A percentile compares a stretch with the other conserved stretches of the same genome.
These are phyloP conservation scores for Globisporangium mamillatum DNA, from an alignment of 352 stramenopile species.

Conservation along the genomic window DNA sequence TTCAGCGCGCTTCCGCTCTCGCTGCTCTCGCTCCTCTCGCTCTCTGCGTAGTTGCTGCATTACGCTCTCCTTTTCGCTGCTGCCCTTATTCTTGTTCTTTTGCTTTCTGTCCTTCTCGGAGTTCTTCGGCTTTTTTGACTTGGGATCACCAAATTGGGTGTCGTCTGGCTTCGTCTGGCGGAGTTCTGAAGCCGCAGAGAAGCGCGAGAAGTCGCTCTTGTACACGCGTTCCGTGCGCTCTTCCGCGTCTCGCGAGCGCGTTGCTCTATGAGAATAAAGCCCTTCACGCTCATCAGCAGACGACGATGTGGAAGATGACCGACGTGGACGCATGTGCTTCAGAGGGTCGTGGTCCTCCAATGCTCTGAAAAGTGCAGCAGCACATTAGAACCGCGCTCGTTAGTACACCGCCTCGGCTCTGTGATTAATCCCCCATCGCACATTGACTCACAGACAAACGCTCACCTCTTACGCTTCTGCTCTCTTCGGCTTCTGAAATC, in stretches of 20 bases:
- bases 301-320: constrained; percentile 3
- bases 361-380: constrained; percentile 20
- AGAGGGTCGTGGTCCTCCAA: constrained; percentile 34
- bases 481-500: constrained; percentile 18
- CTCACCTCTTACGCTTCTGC: constrained; percentile 40
- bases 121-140: neutral
- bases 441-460: neutral
- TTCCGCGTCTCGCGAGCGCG: constrained; percentile 9
- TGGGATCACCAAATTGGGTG: neutral
- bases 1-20: constrained; percentile 29
- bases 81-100: constrained; percentile 9
- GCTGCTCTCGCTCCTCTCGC: constrained; percentile 32
- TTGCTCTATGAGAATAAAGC: neutral
- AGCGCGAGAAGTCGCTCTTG: constrained; percentile 20
- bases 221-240: constrained; percentile 16
- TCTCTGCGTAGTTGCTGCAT: constrained; percentile 41
- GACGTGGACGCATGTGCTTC: constrained; percentile 35
- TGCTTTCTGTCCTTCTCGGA: constrained; percentile 1
- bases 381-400: neutral
- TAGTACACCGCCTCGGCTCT: neutral
- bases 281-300: neutral
- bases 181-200: neutral
- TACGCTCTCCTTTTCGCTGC: constrained; percentile 17
- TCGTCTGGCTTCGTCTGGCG: constrained; percentile 11
- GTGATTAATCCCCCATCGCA: neutral